These are phyloP conservation scores for Poa annua DNA, from an alignment of 176 grass and related monocot genomes.

Conservation along the genomic window DNA sequence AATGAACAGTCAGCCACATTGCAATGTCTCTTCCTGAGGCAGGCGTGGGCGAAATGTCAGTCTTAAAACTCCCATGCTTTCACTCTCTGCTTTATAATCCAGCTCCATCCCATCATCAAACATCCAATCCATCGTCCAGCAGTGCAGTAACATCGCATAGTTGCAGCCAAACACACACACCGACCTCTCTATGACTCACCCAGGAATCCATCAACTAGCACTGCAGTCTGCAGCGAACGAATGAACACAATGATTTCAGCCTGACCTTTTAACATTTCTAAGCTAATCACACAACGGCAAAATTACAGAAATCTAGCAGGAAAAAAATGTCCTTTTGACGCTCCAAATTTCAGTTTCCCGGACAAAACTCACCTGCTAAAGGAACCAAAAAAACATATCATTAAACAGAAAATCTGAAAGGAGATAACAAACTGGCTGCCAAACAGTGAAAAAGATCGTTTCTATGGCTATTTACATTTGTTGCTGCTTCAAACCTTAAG, in stretches of 20 bases:
- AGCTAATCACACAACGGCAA: background rate
- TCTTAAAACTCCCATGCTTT: background rate
- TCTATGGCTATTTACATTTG: conserved; percentile 56
- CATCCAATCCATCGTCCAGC: background rate
- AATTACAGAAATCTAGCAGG: background rate
- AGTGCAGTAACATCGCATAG: background rate
- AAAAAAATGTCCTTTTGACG: background rate
- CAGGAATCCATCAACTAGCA: background rate
- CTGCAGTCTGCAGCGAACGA: background rate
- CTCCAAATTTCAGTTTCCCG: conserved; percentile 1
- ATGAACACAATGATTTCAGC: background rate
- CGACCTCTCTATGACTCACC: background rate
- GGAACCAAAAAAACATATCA: conserved; percentile 3
- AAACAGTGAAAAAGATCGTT: conserved; percentile 35
- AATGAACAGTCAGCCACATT: background rate
- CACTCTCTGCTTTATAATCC: background rate
- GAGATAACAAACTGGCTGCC: background rate
- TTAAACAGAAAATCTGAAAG: conserved; percentile 5
- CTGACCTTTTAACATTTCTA: background rate
- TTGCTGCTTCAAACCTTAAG: conserved; percentile 31
- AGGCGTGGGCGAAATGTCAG: background rate
- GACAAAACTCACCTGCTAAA: conserved; percentile 6
- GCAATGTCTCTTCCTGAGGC: background rate
- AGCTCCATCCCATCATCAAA: background rate
- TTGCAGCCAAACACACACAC: background rate